These are phyloP conservation scores for Boletales sp. DNA, from an alignment of 768 basidiomycete genomes.

Conservation along the genomic window DNA sequence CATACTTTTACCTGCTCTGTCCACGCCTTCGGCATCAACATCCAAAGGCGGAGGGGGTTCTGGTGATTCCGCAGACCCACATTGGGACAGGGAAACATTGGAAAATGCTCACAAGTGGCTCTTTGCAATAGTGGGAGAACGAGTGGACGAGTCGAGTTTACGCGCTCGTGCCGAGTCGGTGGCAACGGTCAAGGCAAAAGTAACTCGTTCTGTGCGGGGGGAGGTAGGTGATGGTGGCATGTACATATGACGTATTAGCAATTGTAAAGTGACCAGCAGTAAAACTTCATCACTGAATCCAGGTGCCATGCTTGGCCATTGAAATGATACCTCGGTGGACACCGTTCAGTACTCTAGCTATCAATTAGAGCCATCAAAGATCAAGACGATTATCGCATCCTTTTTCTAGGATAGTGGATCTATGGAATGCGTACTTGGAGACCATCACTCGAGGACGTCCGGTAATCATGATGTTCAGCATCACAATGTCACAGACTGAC, in stretches of 20 bases:
- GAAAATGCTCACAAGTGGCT: constrained; percentile 35
- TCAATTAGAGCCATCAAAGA: no score
- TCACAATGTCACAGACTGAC: no score
- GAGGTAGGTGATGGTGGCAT: constrained; percentile 48
- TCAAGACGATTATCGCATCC: no score
- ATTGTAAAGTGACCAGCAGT: no score
- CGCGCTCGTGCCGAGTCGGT: constrained; percentile 9
- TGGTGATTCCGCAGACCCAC: constrained; percentile 24
- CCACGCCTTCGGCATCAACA: constrained; percentile 38
- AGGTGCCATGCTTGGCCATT: no score
- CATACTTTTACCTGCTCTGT: constrained; percentile 45
- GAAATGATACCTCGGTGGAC: no score
- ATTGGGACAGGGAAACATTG: constrained; percentile 36
- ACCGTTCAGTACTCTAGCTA: no score
- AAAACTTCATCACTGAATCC: no score
- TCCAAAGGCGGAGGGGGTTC: constrained; percentile 31
- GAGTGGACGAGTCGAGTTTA: constrained; percentile 5
- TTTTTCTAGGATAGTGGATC: no score
- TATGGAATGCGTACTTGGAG: no score
- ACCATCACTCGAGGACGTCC: no score
- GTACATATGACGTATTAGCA: constrained; percentile 39
- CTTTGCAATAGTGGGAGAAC: constrained; percentile 32
- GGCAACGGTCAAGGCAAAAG: not conserved
- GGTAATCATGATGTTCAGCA: no score
- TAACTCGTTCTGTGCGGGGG: constrained; percentile 11